These are phyloP conservation scores for Tolypocladium capitatum DNA, from an alignment of 2,329 filamentous ascomycete species.

Conservation along the genomic window DNA sequence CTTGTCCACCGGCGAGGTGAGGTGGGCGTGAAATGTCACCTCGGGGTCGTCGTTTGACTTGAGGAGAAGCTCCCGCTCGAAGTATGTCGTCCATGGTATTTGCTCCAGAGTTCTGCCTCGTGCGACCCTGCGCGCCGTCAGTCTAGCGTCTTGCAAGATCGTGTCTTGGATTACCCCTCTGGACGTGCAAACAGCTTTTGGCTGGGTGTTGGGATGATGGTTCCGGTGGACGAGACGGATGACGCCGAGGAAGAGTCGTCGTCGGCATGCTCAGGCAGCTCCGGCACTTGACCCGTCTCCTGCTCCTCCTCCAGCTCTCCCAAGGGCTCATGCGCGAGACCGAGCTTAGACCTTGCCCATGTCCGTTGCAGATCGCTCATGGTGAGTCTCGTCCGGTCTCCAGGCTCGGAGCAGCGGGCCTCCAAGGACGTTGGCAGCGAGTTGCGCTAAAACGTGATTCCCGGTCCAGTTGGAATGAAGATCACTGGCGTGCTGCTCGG, in stretches of 20 bases:
- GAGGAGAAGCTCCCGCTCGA: slow-evolving; percentile 75
- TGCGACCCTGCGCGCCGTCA: slow-evolving; percentile 24
- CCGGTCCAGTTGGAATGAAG: background rate
- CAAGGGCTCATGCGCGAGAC: slow-evolving; percentile 36
- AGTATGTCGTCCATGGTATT: slow-evolving; percentile 80
- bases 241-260: slow-evolving; percentile 62
- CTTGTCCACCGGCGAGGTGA: slow-evolving; percentile 63
- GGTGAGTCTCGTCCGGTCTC: slow-evolving; percentile 7
- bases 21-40: slow-evolving; percentile 70
- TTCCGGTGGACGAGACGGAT: slow-evolving; percentile 85
- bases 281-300: slow-evolving; percentile 30
- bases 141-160: background rate
- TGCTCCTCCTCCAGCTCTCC: slow-evolving; percentile 37
- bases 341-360: slow-evolving; percentile 65
- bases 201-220: slow-evolving; percentile 68
- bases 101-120: slow-evolving; percentile 46
- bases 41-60: slow-evolving; percentile 28
- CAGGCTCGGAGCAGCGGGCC: background rate
- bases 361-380: slow-evolving; percentile 77
- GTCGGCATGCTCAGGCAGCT: slow-evolving; percentile 30
- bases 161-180: slow-evolving; percentile 36
- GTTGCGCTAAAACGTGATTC: background rate
- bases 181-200: slow-evolving; percentile 62
- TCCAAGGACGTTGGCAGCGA: background rate
- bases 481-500: background rate